Evolutionary conservation across 2,329 filamentous ascomycete genomes (phyloP).

Genomic region (Trichophyton verrucosum): DNA sequence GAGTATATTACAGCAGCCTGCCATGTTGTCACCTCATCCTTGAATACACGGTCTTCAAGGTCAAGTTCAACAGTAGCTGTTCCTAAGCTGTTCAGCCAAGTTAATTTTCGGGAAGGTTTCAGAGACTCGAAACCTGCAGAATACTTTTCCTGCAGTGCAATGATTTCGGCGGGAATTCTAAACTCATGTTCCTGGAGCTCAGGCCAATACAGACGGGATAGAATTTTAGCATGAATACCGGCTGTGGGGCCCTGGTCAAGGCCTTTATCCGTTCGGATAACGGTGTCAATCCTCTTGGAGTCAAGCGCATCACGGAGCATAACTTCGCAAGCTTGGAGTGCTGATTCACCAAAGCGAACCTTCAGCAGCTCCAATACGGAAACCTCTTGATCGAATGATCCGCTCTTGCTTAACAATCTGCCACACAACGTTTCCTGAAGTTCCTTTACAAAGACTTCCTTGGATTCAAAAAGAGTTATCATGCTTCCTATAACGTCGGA

Average conservation of each 20-base stretch:
- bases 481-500: slow-evolving; percentile 88
- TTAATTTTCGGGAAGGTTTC: slow-evolving; percentile 74
- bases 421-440: slow-evolving; percentile 83
- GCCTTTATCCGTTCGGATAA: slow-evolving; percentile 46
- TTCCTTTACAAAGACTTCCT: slow-evolving; percentile 88
- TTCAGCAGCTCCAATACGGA: slow-evolving; percentile 79
- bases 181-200: slow-evolving; percentile 49
- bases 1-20: slow-evolving; percentile 80
- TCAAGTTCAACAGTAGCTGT: slow-evolving; percentile 70
- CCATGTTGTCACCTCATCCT: slow-evolving; percentile 63
- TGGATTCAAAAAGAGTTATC: slow-evolving; percentile 74
- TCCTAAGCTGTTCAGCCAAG: slow-evolving; percentile 75
- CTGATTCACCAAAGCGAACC: slow-evolving; percentile 70
- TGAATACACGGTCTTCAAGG: slow-evolving; percentile 64
- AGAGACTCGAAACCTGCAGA: slow-evolving; percentile 63
- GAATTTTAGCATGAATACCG: slow-evolving; percentile 58
- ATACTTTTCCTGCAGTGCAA: slow-evolving; percentile 55
- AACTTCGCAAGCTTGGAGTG: slow-evolving; percentile 86
- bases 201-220: slow-evolving; percentile 92
- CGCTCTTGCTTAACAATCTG: slow-evolving; percentile 54
- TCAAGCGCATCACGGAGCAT: slow-evolving; percentile 93
- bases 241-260: slow-evolving; percentile 26
- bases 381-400: slow-evolving; percentile 64
- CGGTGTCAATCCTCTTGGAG: slow-evolving; percentile 58
- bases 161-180: slow-evolving; percentile 34